Evolutionary conservation across 2,329 filamentous ascomycete genomes (phyloP).

Genomic region (Cercospora citrullina): DNA sequence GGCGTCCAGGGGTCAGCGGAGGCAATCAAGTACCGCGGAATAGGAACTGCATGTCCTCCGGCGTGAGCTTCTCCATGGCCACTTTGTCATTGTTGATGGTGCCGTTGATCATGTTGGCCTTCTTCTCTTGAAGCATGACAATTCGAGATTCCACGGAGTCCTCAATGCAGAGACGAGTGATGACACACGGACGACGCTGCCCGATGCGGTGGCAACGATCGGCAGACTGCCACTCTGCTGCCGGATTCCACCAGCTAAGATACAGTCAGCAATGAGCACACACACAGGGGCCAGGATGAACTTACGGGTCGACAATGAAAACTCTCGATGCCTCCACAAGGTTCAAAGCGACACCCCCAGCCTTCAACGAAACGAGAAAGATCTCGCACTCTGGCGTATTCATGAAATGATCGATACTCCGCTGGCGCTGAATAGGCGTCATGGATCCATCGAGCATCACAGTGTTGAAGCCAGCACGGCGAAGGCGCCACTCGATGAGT

Average conservation of each 20-base stretch:
- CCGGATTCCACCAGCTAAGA: conserved; percentile 91
- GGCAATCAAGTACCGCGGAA: conserved; percentile 68
- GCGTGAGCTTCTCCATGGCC: conserved; percentile 86
- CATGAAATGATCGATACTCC: conserved; percentile 96
- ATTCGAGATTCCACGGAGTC: conserved; percentile 96
- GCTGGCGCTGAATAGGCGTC: conserved; percentile 86
- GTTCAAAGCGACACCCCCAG: conserved; percentile 92
- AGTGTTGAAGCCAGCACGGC: conserved; percentile 94
- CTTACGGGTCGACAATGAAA: conserved; percentile 89
- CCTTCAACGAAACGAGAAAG: conserved; percentile 93
- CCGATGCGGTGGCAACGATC: conserved; percentile 87
- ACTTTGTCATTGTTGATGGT: conserved; percentile 93
- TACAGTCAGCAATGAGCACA: conserved; percentile 12
- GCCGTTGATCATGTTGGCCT: conserved; percentile 95
- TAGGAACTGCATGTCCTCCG: conserved; percentile 92
- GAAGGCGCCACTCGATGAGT: conserved; percentile 93
- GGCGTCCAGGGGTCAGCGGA: not conserved
- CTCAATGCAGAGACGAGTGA: conserved; percentile 92
- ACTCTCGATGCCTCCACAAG: conserved; percentile 91
- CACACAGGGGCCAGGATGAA: conserved; percentile 27
- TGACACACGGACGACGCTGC: conserved; percentile 88
- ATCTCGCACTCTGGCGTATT: conserved; percentile 90
- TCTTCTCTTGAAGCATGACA: conserved; percentile 96
- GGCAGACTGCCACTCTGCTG: conserved; percentile 98
- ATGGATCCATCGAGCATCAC: conserved; percentile 98